These are phyloP conservation scores for Plantago elongata DNA, from an alignment of 257 asterid genomes.

Conservation along the genomic window DNA sequence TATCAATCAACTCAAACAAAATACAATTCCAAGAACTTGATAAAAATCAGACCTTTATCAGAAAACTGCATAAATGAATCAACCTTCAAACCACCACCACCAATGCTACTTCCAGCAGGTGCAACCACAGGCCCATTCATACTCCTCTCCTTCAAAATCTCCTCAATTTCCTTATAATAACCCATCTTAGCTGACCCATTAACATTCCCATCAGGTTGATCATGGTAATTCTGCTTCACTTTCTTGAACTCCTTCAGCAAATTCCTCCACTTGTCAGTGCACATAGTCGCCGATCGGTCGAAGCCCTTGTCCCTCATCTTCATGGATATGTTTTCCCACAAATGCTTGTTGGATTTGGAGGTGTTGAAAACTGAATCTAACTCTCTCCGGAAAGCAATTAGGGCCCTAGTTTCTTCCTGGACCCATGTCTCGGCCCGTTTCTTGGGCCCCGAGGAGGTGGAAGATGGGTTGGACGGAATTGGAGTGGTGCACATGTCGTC, in stretches of 20 bases:
- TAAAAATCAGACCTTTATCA: conserved; percentile 51
- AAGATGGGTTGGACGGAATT: conserved; percentile 29
- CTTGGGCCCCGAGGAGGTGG: conserved; percentile 48
- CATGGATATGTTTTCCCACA: conserved; percentile 81
- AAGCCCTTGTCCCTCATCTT: conserved; percentile 92
- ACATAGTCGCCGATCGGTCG: conserved; percentile 89
- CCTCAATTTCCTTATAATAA: conserved; percentile 72
- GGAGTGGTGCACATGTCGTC: conserved; percentile 27
- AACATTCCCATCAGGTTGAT: conserved; percentile 21
- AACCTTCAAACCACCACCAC: conserved; percentile 36
- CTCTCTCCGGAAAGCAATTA: conserved; percentile 64
- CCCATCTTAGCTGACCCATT: conserved; percentile 55
- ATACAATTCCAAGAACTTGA: background rate
- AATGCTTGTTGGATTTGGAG: conserved; percentile 72
- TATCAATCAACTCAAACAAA: background rate
- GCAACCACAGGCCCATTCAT: conserved; percentile 40
- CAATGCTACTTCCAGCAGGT: conserved; percentile 25
- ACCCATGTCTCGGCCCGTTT: conserved; percentile 93
- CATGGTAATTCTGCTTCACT: conserved; percentile 53
- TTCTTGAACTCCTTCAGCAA: conserved; percentile 81
- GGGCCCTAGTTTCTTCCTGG: conserved; percentile 68
- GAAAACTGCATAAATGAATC: conserved; percentile 79
- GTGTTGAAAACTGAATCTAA: conserved; percentile 72
- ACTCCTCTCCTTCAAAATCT: conserved; percentile 54
- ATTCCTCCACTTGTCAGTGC: conserved; percentile 95